phyloP scores from a whole-genome alignment of 495 filamentous ascomycete species.

The Neurospora sp. region DNA sequence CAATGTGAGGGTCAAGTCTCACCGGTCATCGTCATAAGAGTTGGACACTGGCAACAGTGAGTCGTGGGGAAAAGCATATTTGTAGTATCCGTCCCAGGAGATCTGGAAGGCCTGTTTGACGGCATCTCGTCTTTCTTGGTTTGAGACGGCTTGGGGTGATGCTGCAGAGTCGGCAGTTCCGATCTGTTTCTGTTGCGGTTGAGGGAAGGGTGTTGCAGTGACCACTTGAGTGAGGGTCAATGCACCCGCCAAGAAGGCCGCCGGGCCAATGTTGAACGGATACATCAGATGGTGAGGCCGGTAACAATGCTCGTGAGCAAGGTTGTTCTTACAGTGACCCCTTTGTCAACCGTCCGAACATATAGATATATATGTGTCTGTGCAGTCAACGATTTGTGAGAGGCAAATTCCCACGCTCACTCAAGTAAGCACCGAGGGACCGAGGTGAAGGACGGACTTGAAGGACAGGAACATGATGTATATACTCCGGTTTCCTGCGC shows the following conservation, averaged over 20 bases:
- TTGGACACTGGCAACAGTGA: constrained; percentile 63
- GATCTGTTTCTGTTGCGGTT: neutral
- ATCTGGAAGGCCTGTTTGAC: constrained; percentile 66
- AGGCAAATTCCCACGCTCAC: neutral
- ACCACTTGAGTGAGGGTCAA: constrained; percentile 1
- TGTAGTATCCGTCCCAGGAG: constrained; percentile 73
- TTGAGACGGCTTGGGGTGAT: constrained; percentile 15
- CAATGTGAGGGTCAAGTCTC: constrained; percentile 6
- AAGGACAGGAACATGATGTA: neutral
- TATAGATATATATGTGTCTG: neutral
- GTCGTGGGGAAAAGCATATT: constrained; percentile 73
- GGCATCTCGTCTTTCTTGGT: constrained; percentile 42
- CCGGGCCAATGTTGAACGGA: neutral
- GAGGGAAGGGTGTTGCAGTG: neutral
- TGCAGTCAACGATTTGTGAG: neutral
- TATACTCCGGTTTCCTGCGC: neutral
- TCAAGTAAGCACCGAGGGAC: neutral
- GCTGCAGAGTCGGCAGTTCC: neutral
- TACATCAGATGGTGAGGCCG: neutral
- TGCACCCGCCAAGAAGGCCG: neutral
- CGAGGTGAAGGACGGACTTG: neutral
- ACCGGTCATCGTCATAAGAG: constrained; percentile 58
- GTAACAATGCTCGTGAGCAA: neutral
- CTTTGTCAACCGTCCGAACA: neutral
- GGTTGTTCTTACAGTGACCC: neutral